Percentiles rank a stretch among this genome's conserved stretches.
These are phyloP conservation scores for Fusarium nisikadoi DNA, from an alignment of 2,329 filamentous ascomycete species.

Conservation along the genomic window DNA sequence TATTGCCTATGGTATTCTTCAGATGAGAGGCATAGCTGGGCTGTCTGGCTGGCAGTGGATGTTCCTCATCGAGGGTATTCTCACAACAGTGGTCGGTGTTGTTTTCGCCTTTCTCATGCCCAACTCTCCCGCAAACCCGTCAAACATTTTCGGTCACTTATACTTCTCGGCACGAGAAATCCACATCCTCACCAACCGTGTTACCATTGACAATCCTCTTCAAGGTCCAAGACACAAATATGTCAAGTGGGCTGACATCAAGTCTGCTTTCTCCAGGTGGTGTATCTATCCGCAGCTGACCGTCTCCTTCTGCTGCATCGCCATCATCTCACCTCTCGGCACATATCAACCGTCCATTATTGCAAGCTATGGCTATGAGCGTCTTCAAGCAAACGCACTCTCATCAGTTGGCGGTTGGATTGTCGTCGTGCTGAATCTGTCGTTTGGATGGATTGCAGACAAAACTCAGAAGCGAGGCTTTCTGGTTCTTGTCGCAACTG, in stretches of 20 bases:
- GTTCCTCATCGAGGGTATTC: neutral
- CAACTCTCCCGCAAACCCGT: neutral
- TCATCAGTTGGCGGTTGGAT: neutral
- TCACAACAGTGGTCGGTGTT: neutral
- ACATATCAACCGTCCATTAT: slow-evolving; percentile 13
- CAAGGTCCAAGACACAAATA: neutral
- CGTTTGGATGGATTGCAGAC: neutral
- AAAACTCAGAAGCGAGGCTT: neutral
- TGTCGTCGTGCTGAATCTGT: neutral
- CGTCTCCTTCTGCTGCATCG: slow-evolving; percentile 17
- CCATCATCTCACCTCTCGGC: slow-evolving; percentile 13
- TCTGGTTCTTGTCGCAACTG: neutral
- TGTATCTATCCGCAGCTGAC: slow-evolving; percentile 16
- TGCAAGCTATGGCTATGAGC: slow-evolving; percentile 9
- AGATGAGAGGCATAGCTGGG: slow-evolving; percentile 34
- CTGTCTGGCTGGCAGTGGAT: slow-evolving; percentile 55
- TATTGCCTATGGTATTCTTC: neutral
- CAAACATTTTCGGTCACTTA: neutral
- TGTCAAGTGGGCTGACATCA: slow-evolving; percentile 5
- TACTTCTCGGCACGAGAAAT: neutral
- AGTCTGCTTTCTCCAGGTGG: slow-evolving; percentile 12
- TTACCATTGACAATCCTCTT: neutral
- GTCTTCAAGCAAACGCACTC: neutral
- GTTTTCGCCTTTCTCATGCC: neutral
- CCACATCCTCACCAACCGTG: neutral